Conservation (phyloP, 345 rosid genomes). For the Angophora floribunda region DNA sequence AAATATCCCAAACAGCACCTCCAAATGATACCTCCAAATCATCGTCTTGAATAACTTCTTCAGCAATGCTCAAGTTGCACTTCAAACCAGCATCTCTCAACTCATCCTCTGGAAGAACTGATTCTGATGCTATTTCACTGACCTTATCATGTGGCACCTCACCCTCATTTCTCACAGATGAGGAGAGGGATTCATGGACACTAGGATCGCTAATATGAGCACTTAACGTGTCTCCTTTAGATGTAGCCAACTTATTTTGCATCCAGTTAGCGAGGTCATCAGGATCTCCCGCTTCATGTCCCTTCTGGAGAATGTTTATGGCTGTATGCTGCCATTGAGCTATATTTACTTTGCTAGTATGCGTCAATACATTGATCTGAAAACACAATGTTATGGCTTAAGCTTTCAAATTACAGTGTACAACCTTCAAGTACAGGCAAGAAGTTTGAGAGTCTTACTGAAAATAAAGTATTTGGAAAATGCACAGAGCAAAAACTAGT, state of each 20-base stretch:
- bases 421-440: background rate
- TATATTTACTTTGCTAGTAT: conserved; percentile 25
- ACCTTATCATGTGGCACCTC: background rate
- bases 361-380: conserved; percentile 48
- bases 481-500: background rate
- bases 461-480: background rate
- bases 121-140: background rate
- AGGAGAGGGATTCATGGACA: background rate
- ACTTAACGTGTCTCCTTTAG: conserved; percentile 2
- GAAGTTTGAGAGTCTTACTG: background rate
- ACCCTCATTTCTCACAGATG: background rate
- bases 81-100: background rate
- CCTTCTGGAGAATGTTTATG: conserved; percentile 16
- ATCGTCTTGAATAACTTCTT: background rate
- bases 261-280: background rate
- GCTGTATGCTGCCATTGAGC: conserved; percentile 16
- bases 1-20: conserved; percentile 60
- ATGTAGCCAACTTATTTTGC: background rate
- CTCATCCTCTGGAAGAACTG: background rate
- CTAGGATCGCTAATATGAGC: background rate
- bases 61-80: background rate
- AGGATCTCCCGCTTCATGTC: conserved; percentile 19
- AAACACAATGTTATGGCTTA: background rate
- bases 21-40: conserved; percentile 8
- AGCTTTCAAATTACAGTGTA: background rate